Evolutionary conservation across 2,329 filamentous ascomycete genomes (phyloP).

Genomic region (Pyrenophora tritici-repentis): DNA sequence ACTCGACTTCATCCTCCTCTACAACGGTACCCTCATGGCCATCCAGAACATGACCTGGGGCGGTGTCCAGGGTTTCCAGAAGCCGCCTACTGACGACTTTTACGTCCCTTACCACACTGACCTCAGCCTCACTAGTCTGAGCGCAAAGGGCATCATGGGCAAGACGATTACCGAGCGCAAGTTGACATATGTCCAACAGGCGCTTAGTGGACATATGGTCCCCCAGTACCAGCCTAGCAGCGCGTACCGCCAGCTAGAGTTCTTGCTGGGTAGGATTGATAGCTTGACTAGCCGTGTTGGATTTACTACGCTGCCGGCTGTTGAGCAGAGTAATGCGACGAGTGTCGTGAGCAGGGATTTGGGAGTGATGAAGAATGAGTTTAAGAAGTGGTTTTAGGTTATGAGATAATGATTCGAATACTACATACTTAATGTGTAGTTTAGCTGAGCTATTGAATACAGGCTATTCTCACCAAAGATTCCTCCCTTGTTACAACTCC

Average conservation of each 20-base stretch:
- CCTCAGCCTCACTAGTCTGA: slow-evolving; percentile 53
- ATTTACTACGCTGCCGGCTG: slow-evolving; percentile 35
- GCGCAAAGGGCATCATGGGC: slow-evolving; percentile 70
- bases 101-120: slow-evolving; percentile 69
- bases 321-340: slow-evolving; percentile 11
- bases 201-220: slow-evolving; percentile 69
- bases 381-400: slow-evolving; percentile 17
- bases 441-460: neutral
- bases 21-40: slow-evolving; percentile 70
- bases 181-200: slow-evolving; percentile 70
- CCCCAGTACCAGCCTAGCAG: slow-evolving; percentile 71
- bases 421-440: no score
- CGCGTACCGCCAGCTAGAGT: slow-evolving; percentile 74
- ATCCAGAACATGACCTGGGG: slow-evolving; percentile 85
- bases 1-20: slow-evolving; percentile 69
- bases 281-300: slow-evolving; percentile 52
- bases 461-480: neutral
- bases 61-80: slow-evolving; percentile 71
- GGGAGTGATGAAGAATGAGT: slow-evolving; percentile 2
- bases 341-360: slow-evolving; percentile 9
- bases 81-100: slow-evolving; percentile 64
- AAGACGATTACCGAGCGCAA: slow-evolving; percentile 74
- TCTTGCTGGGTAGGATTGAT: slow-evolving; percentile 71
- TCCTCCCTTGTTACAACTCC: no score
- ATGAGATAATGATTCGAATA: neutral